Base-by-base conservation (phyloP, 805 yeast species). In the Teunomyces barrocoloradensis region DNA sequence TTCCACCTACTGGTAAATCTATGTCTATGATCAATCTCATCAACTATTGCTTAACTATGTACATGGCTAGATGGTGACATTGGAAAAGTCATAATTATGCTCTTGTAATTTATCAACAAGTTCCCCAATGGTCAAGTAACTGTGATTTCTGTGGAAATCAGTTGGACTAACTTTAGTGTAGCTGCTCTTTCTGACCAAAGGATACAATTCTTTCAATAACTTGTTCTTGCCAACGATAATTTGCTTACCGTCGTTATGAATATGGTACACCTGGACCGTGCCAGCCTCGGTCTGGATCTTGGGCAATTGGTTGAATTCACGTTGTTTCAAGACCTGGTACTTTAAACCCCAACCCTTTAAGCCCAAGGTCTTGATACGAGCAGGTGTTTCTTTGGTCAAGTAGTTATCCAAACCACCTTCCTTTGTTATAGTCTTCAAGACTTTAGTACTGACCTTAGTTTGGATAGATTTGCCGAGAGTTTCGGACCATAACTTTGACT, bases 351-450 rank as follows among this genome's bases (percentile, higher is more conserved):
- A 94, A 29, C 98, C 99, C 48, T 80, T 75, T 46, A 91, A 85
- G 0, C 99, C 99, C 60, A 94, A 72, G 64, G 94, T 96, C 72
- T 94, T 94, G 54, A 89, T 75, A 71, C 99, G 79, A 2, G 96
- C 95, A 5, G 95, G 75, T 55, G 87, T 89, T 50, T 90, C 96
- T 68, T 94, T 94, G 37, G 82, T 77, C 51, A 94, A 67, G 63
- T 94, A 94, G 53, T 84, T 84, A 63, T 94, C 99, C 47, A 94
- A 74, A 4, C 99, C 99, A 52, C 99, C 99, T 65, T 92, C 98
- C 57, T 83, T 88, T 49, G 88, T 85, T 49, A 94, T 85, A 0
- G 97, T 90, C 58, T 84, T 82, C 61, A 94, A 75, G 5, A 90
- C 97, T 50, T 84, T 80, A 4, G 97, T 80, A 6, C 90, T 84